These are phyloP conservation scores for Scheffersomyces insectosa DNA, from an alignment of 1,139 yeast species.

Conservation along the genomic window DNA sequence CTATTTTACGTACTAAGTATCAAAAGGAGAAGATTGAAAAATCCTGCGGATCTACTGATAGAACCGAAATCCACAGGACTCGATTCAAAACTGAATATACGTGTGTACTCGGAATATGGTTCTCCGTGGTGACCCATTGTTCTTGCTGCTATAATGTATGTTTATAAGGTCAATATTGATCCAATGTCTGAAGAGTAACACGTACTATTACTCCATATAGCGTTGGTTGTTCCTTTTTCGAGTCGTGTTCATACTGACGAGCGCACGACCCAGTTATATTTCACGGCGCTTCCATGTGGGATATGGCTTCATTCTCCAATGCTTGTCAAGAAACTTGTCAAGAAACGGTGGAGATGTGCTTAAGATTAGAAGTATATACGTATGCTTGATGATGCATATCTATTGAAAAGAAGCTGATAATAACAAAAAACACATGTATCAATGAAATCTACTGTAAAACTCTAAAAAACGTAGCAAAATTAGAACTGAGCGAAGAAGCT, in stretches of 20 bases:
- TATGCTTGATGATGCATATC: no score
- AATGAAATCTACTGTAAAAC: neutral
- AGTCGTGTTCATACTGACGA: no score
- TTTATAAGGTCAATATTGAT: no score
- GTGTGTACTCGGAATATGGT: slow-evolving; percentile 31
- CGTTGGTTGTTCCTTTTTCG: no score
- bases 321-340: no score
- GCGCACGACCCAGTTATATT: no score
- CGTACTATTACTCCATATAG: no score
- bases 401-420: neutral
- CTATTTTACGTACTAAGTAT: slow-evolving; percentile 20
- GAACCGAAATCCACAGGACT: slow-evolving; percentile 23
- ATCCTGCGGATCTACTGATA: slow-evolving; percentile 14
- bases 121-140: slow-evolving; percentile 28
- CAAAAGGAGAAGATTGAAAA: slow-evolving; percentile 17
- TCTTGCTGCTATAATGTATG: neutral
- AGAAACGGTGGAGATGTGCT: no score
- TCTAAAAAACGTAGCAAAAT: slow-evolving; percentile 2
- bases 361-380: no score
- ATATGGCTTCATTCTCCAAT: no score
- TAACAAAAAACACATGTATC: neutral
- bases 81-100: slow-evolving; percentile 24
- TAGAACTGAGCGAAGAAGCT: slow-evolving; percentile 39
- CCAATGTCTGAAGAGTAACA: no score
- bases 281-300: no score